A percentile compares a stretch with the other conserved stretches of the same genome.
phyloP scores from a whole-genome alignment of 1,284 basidiomycete genomes.

The Sanghuangporus baumii region DNA sequence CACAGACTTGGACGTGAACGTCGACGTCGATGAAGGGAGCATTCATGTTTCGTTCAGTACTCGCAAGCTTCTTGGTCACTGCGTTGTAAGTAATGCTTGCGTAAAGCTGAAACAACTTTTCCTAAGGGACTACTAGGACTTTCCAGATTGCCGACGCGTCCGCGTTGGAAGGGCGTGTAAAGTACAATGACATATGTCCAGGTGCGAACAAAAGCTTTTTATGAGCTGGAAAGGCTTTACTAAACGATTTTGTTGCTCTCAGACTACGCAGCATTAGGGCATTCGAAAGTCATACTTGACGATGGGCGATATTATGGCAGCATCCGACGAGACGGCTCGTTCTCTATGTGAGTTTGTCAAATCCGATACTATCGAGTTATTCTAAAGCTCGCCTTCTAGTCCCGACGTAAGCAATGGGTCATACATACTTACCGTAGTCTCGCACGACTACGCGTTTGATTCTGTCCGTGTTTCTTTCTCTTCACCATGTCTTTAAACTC shows the following conservation, averaged over 20 bases:
- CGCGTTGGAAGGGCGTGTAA: slow-evolving; percentile 10
- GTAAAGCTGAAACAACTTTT: neutral
- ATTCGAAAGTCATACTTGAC: slow-evolving; percentile 56
- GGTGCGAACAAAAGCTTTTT: slow-evolving; percentile 33
- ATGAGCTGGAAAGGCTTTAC: slow-evolving; percentile 1
- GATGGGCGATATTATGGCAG: slow-evolving; percentile 46
- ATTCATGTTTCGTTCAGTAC: neutral
- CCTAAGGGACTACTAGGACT: neutral
- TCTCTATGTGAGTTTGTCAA: slow-evolving; percentile 49
- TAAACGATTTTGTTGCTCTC: neutral
- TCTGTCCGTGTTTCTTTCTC: slow-evolving; percentile 38
- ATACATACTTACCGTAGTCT: slow-evolving; percentile 59
- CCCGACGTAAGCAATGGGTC: slow-evolving; percentile 57
- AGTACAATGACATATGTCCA: slow-evolving; percentile 60
- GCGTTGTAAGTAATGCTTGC: neutral
- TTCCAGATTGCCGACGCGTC: slow-evolving; percentile 8
- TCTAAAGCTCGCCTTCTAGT: slow-evolving; percentile 32
- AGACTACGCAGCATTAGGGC: slow-evolving; percentile 46
- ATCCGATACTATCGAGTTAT: neutral
- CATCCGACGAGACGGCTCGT: slow-evolving; percentile 52
- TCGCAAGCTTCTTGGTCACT: neutral
- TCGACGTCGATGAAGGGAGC: neutral
- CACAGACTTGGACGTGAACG: neutral
- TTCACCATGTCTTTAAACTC: neutral
- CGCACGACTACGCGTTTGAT: slow-evolving; percentile 65